Base-by-base conservation (phyloP, 768 basidiomycete genomes). In the Boletus huronensis region DNA sequence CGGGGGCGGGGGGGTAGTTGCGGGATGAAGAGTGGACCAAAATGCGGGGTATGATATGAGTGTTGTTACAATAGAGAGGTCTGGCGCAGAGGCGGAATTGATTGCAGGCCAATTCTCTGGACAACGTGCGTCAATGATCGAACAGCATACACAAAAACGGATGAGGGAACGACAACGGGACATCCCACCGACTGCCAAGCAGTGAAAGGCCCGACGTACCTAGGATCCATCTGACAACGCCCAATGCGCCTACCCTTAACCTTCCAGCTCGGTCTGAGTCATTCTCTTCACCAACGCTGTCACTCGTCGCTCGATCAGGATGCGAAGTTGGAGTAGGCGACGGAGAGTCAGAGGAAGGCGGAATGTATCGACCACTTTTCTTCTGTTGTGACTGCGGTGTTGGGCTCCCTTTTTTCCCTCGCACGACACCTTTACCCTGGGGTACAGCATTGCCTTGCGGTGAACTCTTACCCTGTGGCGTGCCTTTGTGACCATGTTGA, bases 221-320 rank as follows among this genome's bases (percentile, higher is more conserved):
- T 49, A 89, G 48, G 4, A 87, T 64, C 81, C 84, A 88, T 55
- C 75, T 75, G 11, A 88, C 58, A 7, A 81, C 81, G 13, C 87
- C 87, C 17, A 93, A 74, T 3, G 82, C 87, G 29, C 82, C 81
- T 13, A 88, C 78, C 19, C 91, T 77, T 46, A 93, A 58, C 48
- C 91, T 77, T 8, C 87, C 90, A 44, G 76, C 79, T 42, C 87
- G 72, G 62, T 93, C 91, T n/a, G 69, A 64, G 48, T 86, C 84
- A 41, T 70, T 79, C 70, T 93, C 91, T 49, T 88, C 87, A 62
- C 17, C 79, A 70, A 6, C 73, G 14, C 67, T 71, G 48, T 68
- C 72, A 23, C 65, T 60, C 21, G 55, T 42, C 17, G 56, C 58
- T 25, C 23, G 56, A 62, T 64, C 58, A 50, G 48, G 46, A 31